phyloP scores from a whole-genome alignment of 2,329 filamentous ascomycete genomes.

The Aspergillus terreus region DNA sequence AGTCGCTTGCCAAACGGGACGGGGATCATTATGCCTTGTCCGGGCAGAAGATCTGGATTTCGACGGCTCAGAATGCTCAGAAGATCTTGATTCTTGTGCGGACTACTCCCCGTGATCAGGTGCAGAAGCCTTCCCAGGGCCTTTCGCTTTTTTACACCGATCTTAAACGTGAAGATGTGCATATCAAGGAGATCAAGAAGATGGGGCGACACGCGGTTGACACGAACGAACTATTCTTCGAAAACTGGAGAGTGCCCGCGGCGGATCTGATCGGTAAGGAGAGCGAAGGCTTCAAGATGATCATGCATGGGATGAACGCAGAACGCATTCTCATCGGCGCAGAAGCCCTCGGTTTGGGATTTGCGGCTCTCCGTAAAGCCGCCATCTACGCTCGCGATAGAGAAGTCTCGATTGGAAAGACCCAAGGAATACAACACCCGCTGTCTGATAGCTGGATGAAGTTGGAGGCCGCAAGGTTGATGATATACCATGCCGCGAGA shows the following conservation, averaged over 20 bases:
- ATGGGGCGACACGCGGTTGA: constrained; percentile 46
- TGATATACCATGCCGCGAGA: constrained; percentile 55
- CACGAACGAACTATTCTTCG: constrained; percentile 44
- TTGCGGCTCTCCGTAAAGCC: constrained; percentile 41
- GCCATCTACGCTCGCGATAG: constrained; percentile 47
- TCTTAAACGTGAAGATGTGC: constrained; percentile 33
- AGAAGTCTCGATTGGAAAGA: constrained; percentile 53
- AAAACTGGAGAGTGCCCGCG: constrained; percentile 40
- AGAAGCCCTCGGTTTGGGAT: constrained; percentile 45
- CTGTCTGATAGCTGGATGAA: constrained; percentile 55
- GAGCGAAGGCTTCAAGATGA: constrained; percentile 45
- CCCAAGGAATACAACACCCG: constrained; percentile 55
- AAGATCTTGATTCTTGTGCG: constrained; percentile 43
- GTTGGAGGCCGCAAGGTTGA: constrained; percentile 55
- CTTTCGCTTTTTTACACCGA: constrained; percentile 47
- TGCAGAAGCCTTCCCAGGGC: constrained; percentile 41
- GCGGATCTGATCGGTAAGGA: constrained; percentile 40
- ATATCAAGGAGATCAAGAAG: constrained; percentile 44
- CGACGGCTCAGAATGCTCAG: constrained; percentile 43
- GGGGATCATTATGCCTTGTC: constrained; percentile 35
- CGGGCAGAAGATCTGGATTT: constrained; percentile 46
- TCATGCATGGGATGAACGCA: constrained; percentile 38
- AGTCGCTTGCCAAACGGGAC: constrained; percentile 33
- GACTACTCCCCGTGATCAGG: constrained; percentile 41
- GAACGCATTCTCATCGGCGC: constrained; percentile 36